phyloP scores from a whole-genome alignment of 1,284 basidiomycete genomes.

The Naganishia liquefaciens region DNA sequence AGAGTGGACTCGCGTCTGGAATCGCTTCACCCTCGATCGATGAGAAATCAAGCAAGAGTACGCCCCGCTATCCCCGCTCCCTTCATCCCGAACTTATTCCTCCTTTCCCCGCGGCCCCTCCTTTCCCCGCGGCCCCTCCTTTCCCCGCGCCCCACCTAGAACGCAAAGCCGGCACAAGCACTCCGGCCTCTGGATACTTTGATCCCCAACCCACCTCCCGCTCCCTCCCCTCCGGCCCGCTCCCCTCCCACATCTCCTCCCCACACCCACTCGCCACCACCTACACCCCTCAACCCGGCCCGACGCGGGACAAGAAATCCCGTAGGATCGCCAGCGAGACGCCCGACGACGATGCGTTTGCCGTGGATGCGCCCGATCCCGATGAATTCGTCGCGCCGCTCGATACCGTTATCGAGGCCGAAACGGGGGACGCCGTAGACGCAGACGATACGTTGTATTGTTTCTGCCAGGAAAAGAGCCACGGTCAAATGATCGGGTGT shows the following conservation, averaged over 20 bases:
- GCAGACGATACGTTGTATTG: conserved; percentile 71
- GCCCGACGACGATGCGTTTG: conserved; percentile 32
- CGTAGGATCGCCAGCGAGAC: conserved; percentile 31
- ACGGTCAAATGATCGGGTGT: conserved; percentile 94
- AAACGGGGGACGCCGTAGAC: conserved; percentile 37
- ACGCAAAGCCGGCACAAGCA: background rate
- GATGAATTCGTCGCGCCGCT: background rate
- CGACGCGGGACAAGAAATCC: conserved; percentile 14
- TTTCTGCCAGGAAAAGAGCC: conserved; percentile 80
- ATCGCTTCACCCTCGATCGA: background rate
- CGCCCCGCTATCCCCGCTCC: background rate
- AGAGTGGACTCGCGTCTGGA: conserved; percentile 6
- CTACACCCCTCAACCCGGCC: conserved; percentile 20
- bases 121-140: background rate
- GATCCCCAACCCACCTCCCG: conserved; percentile 1
- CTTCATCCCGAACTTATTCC: background rate
- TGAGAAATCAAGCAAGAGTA: conserved; percentile 8
- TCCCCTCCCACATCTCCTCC: background rate
- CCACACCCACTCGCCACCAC: conserved; percentile 6
- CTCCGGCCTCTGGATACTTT: conserved; percentile 14
- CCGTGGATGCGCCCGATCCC: background rate
- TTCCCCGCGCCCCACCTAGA: background rate
- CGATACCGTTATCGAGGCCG: background rate
- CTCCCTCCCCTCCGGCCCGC: conserved; percentile 11
- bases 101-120: no score